phyloP scores from a whole-genome alignment of 1,284 basidiomycete species.

The Ganoderma sinense region DNA sequence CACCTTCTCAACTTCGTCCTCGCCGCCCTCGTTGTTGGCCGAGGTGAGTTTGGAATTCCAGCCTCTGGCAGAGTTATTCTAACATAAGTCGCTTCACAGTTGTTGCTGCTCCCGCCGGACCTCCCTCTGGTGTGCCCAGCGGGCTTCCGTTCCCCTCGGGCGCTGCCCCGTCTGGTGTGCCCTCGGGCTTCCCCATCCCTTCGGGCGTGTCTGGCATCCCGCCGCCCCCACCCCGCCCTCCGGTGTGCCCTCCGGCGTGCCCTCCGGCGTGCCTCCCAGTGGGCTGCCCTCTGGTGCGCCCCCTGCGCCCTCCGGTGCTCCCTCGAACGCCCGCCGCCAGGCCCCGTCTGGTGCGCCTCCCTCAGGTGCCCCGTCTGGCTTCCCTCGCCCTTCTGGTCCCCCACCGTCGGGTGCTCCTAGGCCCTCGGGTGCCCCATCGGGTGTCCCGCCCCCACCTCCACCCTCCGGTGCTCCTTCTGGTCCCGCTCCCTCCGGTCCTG shows the following conservation, averaged over 20 bases:
- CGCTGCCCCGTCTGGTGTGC: not conserved
- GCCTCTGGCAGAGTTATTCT: not conserved
- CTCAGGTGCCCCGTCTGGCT: not conserved
- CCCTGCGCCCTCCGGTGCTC: not conserved
- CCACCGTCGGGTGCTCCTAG: not conserved
- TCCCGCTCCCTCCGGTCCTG: not conserved
- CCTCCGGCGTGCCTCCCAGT: not conserved
- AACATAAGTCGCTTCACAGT: not conserved
- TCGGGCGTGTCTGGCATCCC: not conserved
- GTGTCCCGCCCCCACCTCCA: not conserved
- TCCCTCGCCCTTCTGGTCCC: not conserved
- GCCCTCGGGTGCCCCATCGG: not conserved
- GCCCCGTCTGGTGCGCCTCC: not conserved
- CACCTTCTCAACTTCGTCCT: conserved; percentile 10
- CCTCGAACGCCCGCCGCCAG: not conserved
- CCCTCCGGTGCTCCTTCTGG: not conserved
- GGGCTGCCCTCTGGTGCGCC: not conserved
- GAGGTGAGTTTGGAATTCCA: not conserved
- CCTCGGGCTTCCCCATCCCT: not conserved
- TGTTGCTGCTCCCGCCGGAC: not conserved
- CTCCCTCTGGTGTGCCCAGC: not conserved
- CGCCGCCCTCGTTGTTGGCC: conserved; percentile 6
- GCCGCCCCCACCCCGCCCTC: not conserved
- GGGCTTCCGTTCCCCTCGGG: not conserved
- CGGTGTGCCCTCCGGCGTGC: not conserved